phyloP scores from a whole-genome alignment of 495 filamentous ascomycete species.

The Penicillium flavigenum region DNA sequence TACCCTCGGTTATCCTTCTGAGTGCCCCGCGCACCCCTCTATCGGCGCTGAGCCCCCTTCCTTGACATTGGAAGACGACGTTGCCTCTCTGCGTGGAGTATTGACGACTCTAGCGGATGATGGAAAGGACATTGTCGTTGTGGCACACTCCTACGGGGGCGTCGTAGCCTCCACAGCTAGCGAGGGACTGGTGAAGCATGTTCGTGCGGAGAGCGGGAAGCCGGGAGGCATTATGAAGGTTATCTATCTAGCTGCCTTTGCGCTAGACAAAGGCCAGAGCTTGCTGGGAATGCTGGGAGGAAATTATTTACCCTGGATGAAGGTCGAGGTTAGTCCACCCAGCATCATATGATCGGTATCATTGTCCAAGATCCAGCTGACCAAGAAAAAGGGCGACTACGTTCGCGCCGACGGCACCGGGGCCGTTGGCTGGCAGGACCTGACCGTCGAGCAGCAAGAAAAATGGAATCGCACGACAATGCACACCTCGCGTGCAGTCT shows the following conservation, averaged over 20 bases:
- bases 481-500: conserved; percentile 28
- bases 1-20: conserved; percentile 33
- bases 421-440: conserved; percentile 24
- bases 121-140: conserved; percentile 47
- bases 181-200: conserved; percentile 37
- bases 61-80: conserved; percentile 39
- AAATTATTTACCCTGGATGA: conserved; percentile 28
- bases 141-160: conserved; percentile 54
- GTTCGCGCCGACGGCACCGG: conserved; percentile 19
- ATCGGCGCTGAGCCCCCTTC: conserved; percentile 40
- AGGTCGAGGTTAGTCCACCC: conserved; percentile 24
- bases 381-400: conserved; percentile 25
- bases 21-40: conserved; percentile 44
- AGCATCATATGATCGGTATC: not conserved
- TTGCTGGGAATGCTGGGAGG: conserved; percentile 31
- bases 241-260: conserved; percentile 43
- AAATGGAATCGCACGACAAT: conserved; percentile 16
- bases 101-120: conserved; percentile 32
- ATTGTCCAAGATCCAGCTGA: not conserved
- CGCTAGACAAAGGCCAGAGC: conserved; percentile 29
- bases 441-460: conserved; percentile 22
- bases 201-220: conserved; percentile 32
- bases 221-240: conserved; percentile 41
- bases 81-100: conserved; percentile 26
- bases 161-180: conserved; percentile 44